These are phyloP conservation scores for Ceratocystis diversiconidia DNA, from an alignment of 2,329 filamentous ascomycete genomes.

Conservation along the genomic window DNA sequence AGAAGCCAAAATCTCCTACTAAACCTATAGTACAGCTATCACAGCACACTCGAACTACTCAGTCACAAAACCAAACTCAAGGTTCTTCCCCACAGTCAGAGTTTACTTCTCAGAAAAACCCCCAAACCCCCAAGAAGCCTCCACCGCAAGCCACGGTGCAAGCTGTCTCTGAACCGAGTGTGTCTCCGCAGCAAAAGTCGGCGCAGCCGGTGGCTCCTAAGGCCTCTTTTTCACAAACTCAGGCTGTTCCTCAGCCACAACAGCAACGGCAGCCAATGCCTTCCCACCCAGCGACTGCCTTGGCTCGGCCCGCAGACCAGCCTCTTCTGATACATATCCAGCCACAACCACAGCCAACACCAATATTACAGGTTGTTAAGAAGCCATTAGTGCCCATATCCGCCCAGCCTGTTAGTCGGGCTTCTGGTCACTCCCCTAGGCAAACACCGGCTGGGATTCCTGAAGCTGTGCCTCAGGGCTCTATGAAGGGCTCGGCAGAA, in stretches of 20 bases:
- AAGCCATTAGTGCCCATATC: background rate
- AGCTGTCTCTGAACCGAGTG: background rate
- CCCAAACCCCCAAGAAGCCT: background rate
- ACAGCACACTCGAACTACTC: background rate
- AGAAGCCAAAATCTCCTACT: background rate
- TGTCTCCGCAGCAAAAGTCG: background rate
- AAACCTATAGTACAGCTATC: background rate
- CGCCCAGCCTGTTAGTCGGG: background rate
- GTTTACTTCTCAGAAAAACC: background rate
- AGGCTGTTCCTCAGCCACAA: background rate
- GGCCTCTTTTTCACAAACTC: background rate
- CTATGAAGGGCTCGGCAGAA: background rate
- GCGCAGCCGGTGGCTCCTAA: background rate
- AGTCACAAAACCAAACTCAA: background rate
- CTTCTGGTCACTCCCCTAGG: background rate
- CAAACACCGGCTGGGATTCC: background rate
- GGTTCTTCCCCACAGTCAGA: background rate
- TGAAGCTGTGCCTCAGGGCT: background rate
- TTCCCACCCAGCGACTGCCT: background rate
- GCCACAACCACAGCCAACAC: background rate
- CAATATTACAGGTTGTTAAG: background rate
- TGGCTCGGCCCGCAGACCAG: background rate
- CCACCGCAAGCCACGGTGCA: background rate
- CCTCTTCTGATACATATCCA: background rate
- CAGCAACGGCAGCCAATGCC: background rate